A percentile compares a stretch with the other conserved stretches of the same genome.
These are phyloP conservation scores for Camellia sinensis DNA, from an alignment of 148 eudicot genomes.

Conservation along the genomic window DNA sequence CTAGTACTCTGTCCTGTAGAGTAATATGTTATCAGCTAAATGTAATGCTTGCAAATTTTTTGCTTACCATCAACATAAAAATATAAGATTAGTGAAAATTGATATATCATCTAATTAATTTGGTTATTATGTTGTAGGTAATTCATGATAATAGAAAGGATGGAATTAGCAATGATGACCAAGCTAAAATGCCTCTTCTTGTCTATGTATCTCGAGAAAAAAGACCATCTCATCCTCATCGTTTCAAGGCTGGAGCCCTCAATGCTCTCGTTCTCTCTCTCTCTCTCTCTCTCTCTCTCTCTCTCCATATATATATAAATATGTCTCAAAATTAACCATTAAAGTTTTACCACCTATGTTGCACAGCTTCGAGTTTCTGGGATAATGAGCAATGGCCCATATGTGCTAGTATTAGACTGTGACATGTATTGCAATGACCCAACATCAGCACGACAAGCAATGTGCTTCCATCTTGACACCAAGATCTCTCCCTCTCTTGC, in stretches of 20 bases:
- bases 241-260: slow-evolving; percentile 69
- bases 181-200: slow-evolving; percentile 40
- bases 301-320: too few relatives aligned
- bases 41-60: too few relatives aligned
- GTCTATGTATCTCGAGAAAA: slow-evolving; percentile 61
- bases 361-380: slow-evolving; percentile 66
- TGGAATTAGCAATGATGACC: neutral
- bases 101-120: too few relatives aligned
- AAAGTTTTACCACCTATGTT: neutral
- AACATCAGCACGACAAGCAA: slow-evolving; percentile 64
- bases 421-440: slow-evolving; percentile 78
- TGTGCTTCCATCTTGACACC: slow-evolving; percentile 75
- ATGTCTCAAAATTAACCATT: too few relatives aligned
- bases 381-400: slow-evolving; percentile 57
- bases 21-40: too few relatives aligned
- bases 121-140: slow-evolving; percentile 25
- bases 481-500: slow-evolving; percentile 42
- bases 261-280: slow-evolving; percentile 43
- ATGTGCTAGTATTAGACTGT: slow-evolving; percentile 59
- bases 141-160: slow-evolving; percentile 13
- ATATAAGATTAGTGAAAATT: too few relatives aligned
- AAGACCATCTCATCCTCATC: slow-evolving; percentile 46
- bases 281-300: too few relatives aligned
- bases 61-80: too few relatives aligned
- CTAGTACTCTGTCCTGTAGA: too few relatives aligned